Evolutionary conservation across 768 basidiomycete species (phyloP), one percentile per base, ranked within the genome.

Genomic region (Neoboletus brunneissimus): DNA sequence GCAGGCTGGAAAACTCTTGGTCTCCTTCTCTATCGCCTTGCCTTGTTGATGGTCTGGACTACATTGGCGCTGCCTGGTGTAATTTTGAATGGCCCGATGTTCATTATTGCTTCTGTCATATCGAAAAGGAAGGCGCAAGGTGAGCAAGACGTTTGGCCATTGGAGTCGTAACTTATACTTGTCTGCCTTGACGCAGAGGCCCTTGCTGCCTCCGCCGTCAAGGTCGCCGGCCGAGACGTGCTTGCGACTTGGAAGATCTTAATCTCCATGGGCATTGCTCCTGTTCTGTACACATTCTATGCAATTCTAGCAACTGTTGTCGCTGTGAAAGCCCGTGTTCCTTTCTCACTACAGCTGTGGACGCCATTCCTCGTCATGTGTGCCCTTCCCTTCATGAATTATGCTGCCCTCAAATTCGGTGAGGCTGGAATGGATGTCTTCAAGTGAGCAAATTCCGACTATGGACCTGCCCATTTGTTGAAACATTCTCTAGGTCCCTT

Each of bases 351-450:
- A 79, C 81, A 78, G 58, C 72, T 92, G 23, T 83, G 80, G 74
- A 88, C 92, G 3, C 96, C 96, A 0, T 79, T 94, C 64, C 67
- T 90, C 10, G 86, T 94, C 54, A 76, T 90, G 55, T 75, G 81
- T 20, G 77, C 84, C 2, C 72, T 98, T 31, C 96, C 96, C 15
- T 84, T 91, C 70, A 88, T 96, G 77, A 94, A 91, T 54, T 91
- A 89, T 66, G 91, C 93, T 6, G 92, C 96, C 7, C 81, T 98
- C 51, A 96, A 97, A 72, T 98, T 98, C 65, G 96, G 96, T 42
- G 96, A 98, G 71, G 96, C 95, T 34, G 96, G 95, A 23, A 88
- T 97, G 85, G 96, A 98, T 65, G 94, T 98, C 27, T 79, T 94
- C 52, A 98, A 98, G 94, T 95, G 64, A 62, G 89, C 74, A n/a